Percentiles rank a stretch among this genome's conserved stretches.
Evolutionary conservation across 2,329 filamentous ascomycete species (phyloP).

Genomic region (Setomelanomma holmii): DNA sequence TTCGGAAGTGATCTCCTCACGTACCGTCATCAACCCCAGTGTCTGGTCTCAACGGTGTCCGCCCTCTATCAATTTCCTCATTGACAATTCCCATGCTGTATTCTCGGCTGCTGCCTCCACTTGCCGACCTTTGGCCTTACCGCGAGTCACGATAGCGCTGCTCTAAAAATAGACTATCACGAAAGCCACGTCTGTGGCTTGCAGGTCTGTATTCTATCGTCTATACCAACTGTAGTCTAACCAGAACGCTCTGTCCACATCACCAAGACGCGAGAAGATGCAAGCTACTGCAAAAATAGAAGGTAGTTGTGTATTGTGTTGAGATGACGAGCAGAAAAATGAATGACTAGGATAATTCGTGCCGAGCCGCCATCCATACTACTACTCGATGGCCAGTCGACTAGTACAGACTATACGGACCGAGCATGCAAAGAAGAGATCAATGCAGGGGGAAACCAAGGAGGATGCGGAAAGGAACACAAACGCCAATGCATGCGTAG

Average conservation of each 20-base stretch:
- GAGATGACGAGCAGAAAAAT: conserved; percentile 2
- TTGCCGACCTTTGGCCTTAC: not conserved
- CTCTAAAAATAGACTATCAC: conserved; percentile 22
- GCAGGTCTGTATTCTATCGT: not conserved
- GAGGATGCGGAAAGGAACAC: conserved; percentile 1
- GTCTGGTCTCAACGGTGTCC: not conserved
- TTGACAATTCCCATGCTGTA: not conserved
- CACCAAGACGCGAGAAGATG: conserved; percentile 6
- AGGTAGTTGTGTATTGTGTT: not conserved
- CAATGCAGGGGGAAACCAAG: conserved; percentile 4
- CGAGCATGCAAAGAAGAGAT: conserved; percentile 4
- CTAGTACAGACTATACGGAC: conserved; percentile 10
- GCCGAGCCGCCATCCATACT: conserved; percentile 7
- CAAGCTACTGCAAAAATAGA: conserved; percentile 12
- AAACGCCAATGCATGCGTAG: conserved; percentile 17
- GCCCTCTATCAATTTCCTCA: conserved; percentile 1
- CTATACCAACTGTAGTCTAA: conserved; percentile 5
- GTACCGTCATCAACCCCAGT: not conserved
- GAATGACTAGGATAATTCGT: conserved; percentile 13
- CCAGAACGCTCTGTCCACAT: conserved; percentile 3
- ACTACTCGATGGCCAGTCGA: conserved; percentile 15
- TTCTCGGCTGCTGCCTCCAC: not conserved
- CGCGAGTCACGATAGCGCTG: conserved; percentile 8
- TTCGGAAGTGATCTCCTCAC: not conserved
- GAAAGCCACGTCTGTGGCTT: not conserved